These are phyloP conservation scores for Gastrolobium bilobum DNA, from an alignment of 306 rosid species.

Conservation along the genomic window DNA sequence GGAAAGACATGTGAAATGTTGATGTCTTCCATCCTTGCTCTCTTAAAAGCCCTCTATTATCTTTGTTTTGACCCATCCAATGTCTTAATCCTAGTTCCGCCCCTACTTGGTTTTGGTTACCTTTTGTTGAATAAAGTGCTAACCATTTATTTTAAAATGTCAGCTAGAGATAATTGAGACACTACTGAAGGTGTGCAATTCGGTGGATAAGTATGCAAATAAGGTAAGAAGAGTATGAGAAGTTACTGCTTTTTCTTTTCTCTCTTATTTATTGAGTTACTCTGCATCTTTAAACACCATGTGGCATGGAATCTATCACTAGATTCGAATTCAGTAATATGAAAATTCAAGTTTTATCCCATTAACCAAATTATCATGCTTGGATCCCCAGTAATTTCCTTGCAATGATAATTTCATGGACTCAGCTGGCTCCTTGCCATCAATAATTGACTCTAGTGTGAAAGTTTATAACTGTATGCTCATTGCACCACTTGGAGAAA, in stretches of 20 bases:
- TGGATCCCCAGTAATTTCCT: constrained; percentile 15
- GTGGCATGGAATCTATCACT: not conserved
- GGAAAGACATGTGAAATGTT: constrained; percentile 28
- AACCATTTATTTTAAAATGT: constrained; percentile 43
- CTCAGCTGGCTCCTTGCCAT: constrained; percentile 19
- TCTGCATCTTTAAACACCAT: not conserved
- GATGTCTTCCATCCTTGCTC: not conserved
- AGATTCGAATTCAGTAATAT: not conserved
- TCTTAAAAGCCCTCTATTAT: not conserved
- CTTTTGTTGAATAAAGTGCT: constrained; percentile 37
- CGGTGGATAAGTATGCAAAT: constrained; percentile 61
- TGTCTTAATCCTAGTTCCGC: not conserved
- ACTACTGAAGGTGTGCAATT: constrained; percentile 77
- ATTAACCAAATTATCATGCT: not conserved
- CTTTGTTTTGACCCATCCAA: constrained; percentile 1
- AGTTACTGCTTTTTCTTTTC: not conserved
- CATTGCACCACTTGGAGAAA: constrained; percentile 34
- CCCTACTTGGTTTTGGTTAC: constrained; percentile 18
- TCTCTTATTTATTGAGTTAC: not conserved
- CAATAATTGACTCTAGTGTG: not conserved
- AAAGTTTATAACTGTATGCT: not conserved
- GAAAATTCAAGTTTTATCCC: not conserved
- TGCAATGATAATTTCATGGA: constrained; percentile 34
- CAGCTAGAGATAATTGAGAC: constrained; percentile 81
- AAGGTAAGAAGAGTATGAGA: constrained; percentile 62